A percentile compares a stretch with the other conserved stretches of the same genome.
Evolutionary conservation across 495 filamentous ascomycete species (phyloP).

Genomic region (Clavariopsis aquatica): DNA sequence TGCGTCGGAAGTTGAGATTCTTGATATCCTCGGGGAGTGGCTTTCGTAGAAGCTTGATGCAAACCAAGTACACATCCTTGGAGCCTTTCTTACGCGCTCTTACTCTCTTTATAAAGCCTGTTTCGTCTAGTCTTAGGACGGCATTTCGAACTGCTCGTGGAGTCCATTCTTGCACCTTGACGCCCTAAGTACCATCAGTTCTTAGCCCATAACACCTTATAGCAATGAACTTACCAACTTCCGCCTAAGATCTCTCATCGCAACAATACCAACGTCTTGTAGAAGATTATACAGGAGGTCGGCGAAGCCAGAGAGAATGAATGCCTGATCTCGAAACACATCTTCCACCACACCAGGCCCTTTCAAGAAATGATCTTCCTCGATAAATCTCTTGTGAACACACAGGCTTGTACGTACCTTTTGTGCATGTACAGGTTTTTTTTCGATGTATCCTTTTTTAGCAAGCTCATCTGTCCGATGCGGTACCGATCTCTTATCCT

Average conservation of each 20-base stretch:
- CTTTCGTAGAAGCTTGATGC: slow-evolving; percentile 74
- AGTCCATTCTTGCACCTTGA: slow-evolving; percentile 19
- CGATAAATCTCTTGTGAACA: slow-evolving; percentile 63
- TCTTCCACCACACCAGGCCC: slow-evolving; percentile 19
- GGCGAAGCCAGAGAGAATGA: slow-evolving; percentile 31
- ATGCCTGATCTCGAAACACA: slow-evolving; percentile 17
- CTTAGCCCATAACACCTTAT: not conserved
- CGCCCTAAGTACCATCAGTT: slow-evolving; percentile 20
- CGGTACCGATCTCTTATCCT: slow-evolving; percentile 88
- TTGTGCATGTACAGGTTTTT: slow-evolving; percentile 66
- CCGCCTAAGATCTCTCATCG: slow-evolving; percentile 22
- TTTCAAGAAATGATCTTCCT: slow-evolving; percentile 52
- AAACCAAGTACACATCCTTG: slow-evolving; percentile 51
- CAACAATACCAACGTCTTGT: slow-evolving; percentile 21
- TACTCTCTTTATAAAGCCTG: slow-evolving; percentile 68
- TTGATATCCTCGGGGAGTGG: slow-evolving; percentile 66
- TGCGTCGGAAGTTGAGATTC: slow-evolving; percentile 45
- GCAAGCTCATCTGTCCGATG: slow-evolving; percentile 73
- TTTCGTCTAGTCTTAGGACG: slow-evolving; percentile 58
- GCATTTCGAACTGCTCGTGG: slow-evolving; percentile 12
- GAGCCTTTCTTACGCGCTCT: slow-evolving; percentile 58
- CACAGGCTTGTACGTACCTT: slow-evolving; percentile 67
- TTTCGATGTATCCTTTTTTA: slow-evolving; percentile 81
- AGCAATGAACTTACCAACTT: slow-evolving; percentile 23
- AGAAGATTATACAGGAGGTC: slow-evolving; percentile 27